These are phyloP conservation scores for Candida chilensis DNA, from an alignment of 805 yeast species.

Conservation along the genomic window DNA sequence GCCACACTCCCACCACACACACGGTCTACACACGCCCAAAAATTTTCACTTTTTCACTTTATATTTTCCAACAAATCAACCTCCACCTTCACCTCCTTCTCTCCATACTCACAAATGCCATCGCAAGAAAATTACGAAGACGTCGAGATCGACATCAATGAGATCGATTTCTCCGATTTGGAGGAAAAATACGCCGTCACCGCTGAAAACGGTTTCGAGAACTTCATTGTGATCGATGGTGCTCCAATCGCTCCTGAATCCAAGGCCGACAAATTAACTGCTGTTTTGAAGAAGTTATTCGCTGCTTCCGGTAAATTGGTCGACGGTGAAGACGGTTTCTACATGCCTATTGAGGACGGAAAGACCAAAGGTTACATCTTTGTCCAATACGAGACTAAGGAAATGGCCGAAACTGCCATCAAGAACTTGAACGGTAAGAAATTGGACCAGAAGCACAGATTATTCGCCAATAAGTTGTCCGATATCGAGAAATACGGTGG, in stretches of 20 bases:
- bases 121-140: slow-evolving; percentile 22
- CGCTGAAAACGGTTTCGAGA: slow-evolving; percentile 56
- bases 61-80: too few relatives aligned
- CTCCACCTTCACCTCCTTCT: too few relatives aligned
- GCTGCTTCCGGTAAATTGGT: slow-evolving; percentile 67
- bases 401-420: slow-evolving; percentile 70
- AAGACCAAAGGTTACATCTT: slow-evolving; percentile 82
- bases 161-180: slow-evolving; percentile 75
- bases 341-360: slow-evolving; percentile 74
- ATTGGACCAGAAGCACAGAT: slow-evolving; percentile 87
- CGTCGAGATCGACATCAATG: slow-evolving; percentile 42
- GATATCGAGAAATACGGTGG: slow-evolving; percentile 77
- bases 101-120: too few relatives aligned
- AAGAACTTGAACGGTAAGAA: slow-evolving; percentile 79
- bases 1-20: too few relatives aligned
- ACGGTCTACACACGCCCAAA: too few relatives aligned
- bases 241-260: slow-evolving; percentile 92
- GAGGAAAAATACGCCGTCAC: slow-evolving; percentile 63
- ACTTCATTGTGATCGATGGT: slow-evolving; percentile 84
- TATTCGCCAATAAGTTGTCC: slow-evolving; percentile 71
- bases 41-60: too few relatives aligned
- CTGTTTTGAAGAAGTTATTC: slow-evolving; percentile 78
- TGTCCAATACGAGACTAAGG: slow-evolving; percentile 65
- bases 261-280: slow-evolving; percentile 74
- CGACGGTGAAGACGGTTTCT: slow-evolving; percentile 52